Conservation (phyloP, 2,329 filamentous ascomycete species). For the Fusarium illudens region DNA sequence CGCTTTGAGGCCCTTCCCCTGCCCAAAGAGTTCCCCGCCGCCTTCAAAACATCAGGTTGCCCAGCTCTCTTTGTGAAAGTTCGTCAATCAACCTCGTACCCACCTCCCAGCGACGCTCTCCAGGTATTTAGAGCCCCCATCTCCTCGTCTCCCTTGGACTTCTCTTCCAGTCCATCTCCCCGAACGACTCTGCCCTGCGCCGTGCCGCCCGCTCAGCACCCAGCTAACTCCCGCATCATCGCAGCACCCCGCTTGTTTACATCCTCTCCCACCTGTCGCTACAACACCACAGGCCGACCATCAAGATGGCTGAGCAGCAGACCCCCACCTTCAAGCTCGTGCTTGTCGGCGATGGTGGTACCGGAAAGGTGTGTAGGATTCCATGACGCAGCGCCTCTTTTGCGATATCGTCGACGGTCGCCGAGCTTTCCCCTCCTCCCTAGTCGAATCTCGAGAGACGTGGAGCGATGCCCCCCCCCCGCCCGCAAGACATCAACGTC, state of each 20-base stretch:
- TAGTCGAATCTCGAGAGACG: constrained; percentile 23
- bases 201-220: constrained; percentile 24
- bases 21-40: constrained; percentile 52
- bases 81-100: constrained; percentile 47
- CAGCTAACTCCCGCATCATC: constrained; percentile 47
- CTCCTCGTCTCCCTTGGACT: constrained; percentile 25
- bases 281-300: constrained; percentile 38
- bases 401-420: constrained; percentile 33
- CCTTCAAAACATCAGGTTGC: constrained; percentile 54
- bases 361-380: constrained; percentile 81
- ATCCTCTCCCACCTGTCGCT: constrained; percentile 47
- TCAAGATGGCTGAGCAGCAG: constrained; percentile 69
- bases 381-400: constrained; percentile 28
- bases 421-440: constrained; percentile 37
- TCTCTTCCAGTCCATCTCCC: constrained; percentile 12
- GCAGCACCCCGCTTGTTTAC: constrained; percentile 60
- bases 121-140: constrained; percentile 37
- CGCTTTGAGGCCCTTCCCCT: constrained; percentile 49
- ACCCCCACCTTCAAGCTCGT: constrained; percentile 98
- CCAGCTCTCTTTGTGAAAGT: constrained; percentile 45
- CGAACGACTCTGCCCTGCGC: constrained; percentile 23
- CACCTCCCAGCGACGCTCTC: constrained; percentile 42
- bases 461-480: constrained; percentile 9
- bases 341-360: constrained; percentile 98
- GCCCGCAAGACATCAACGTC: constrained; percentile 12